Evolutionary conservation across 768 basidiomycete genomes (phyloP).

Genomic region (Lactarius akahatsu): DNA sequence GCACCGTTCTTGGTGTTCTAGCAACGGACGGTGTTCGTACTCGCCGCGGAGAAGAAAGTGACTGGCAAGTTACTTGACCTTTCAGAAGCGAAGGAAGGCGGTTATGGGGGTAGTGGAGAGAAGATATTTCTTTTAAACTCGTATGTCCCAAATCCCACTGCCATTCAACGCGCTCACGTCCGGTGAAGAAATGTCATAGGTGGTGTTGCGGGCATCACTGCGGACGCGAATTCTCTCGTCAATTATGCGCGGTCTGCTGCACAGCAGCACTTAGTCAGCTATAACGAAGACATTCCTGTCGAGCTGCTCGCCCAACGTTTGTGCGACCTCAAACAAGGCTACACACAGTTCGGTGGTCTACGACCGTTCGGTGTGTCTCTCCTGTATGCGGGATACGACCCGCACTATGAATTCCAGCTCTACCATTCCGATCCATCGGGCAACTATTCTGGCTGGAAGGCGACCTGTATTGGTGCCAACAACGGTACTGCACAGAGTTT

Average conservation of each 20-base stretch:
- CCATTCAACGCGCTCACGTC: neutral
- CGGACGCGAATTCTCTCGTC: conserved; percentile 96
- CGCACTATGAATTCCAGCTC: conserved; percentile 93
- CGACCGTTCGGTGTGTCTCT: conserved; percentile 98
- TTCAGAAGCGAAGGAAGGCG: conserved; percentile 78
- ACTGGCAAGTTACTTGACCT: conserved; percentile 97
- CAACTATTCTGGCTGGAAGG: conserved; percentile 98
- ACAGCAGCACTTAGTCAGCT: conserved; percentile 81
- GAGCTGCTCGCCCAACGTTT: conserved; percentile 91
- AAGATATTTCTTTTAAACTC: conserved; percentile 96
- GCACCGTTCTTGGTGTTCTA: conserved; percentile 89
- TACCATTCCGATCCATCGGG: conserved; percentile 99
- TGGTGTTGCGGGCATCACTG: conserved; percentile 93
- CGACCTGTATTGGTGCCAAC: conserved; percentile 98
- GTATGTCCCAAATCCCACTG: conserved; percentile 44
- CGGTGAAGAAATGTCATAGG: conserved; percentile 82
- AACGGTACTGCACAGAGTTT: conserved; percentile 94
- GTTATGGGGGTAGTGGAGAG: conserved; percentile 94
- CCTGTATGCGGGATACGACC: conserved; percentile 95
- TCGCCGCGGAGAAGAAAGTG: conserved; percentile 96
- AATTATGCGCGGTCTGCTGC: conserved; percentile 92
- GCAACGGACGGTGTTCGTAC: conserved; percentile 88
- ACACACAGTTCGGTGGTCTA: conserved; percentile 96
- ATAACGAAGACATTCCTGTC: conserved; percentile 98
- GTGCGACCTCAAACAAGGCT: conserved; percentile 98